A percentile compares a stretch with the other conserved stretches of the same genome.
These are phyloP conservation scores for Trametes pubescens DNA, from an alignment of 1,284 basidiomycete genomes.

Conservation along the genomic window DNA sequence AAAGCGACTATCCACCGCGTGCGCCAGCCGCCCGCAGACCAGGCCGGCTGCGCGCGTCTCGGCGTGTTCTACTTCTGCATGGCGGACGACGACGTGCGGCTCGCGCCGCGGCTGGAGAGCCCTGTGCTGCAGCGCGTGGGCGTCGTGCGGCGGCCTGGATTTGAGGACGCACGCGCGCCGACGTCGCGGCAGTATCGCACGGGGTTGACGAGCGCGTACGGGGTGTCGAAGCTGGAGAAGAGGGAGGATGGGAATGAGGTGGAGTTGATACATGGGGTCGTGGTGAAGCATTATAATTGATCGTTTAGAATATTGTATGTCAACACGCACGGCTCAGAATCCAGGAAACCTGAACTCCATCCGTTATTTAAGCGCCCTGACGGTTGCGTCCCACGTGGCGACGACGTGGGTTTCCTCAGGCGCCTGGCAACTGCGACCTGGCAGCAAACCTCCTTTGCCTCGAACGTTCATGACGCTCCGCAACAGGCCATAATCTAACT, in stretches of 20 bases:
- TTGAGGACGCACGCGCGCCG: slow-evolving; percentile 44
- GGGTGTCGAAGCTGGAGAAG: slow-evolving; percentile 40
- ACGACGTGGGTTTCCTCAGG: too few species aligned
- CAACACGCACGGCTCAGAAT: too few species aligned
- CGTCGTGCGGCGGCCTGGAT: slow-evolving; percentile 41
- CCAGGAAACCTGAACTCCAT: too few species aligned
- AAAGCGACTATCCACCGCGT: slow-evolving; percentile 49
- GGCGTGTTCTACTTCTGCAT: slow-evolving; percentile 59
- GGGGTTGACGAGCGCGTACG: slow-evolving; percentile 45
- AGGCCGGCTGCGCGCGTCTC: slow-evolving; percentile 53
- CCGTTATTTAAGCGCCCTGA: too few species aligned
- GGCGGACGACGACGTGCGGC: slow-evolving; percentile 40
- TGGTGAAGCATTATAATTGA: slow-evolving; percentile 60
- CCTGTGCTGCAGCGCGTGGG: slow-evolving; percentile 48
- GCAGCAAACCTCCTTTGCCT: too few species aligned
- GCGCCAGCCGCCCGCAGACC: slow-evolving; percentile 55
- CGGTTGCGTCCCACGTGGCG: too few species aligned
- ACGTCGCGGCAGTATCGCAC: slow-evolving; percentile 49
- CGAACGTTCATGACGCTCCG: too few species aligned
- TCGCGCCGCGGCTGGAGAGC: slow-evolving; percentile 49
- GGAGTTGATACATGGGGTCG: slow-evolving; percentile 54
- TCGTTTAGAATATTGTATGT: too few species aligned
- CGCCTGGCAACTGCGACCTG: too few species aligned
- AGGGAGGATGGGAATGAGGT: slow-evolving; percentile 52
- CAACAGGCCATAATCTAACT: too few species aligned